A percentile compares a stretch with the other conserved stretches of the same genome.
Conservation (phyloP, 129 eudicot species). For the Escallonia herrerae region DNA sequence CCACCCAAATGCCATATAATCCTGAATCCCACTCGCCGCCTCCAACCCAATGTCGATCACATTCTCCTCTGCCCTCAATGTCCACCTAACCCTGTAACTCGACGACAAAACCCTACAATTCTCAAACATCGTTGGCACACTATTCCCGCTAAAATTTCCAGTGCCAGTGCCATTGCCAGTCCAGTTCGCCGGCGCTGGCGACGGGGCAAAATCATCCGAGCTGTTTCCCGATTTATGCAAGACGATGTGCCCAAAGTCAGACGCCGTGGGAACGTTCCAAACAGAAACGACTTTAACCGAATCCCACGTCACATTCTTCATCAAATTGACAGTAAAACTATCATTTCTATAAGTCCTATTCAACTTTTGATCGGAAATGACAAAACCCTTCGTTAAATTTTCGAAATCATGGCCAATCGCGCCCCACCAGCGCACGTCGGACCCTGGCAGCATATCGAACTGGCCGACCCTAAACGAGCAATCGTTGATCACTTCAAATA, state of each 20-base stretch:
- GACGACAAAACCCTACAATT: conserved; percentile 69
- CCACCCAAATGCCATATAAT: conserved; percentile 96
- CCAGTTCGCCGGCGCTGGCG: conserved; percentile 16
- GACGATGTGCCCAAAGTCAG: conserved; percentile 74
- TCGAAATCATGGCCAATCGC: conserved; percentile 57
- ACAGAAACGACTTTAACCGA: conserved; percentile 51
- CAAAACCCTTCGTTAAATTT: conserved; percentile 76
- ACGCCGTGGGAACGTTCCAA: conserved; percentile 62
- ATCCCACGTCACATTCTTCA: conserved; percentile 75
- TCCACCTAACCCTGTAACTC: conserved; percentile 77
- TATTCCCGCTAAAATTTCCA: neutral
- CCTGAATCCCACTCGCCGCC: conserved; percentile 49
- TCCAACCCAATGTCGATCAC: conserved; percentile 82
- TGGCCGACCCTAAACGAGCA: conserved; percentile 84
- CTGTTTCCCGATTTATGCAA: conserved; percentile 23
- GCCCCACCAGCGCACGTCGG: conserved; percentile 98
- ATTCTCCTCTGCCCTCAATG: conserved; percentile 39
- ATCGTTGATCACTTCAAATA: conserved; percentile 51
- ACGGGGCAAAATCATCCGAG: conserved; percentile 17
- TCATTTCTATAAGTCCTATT: conserved; percentile 53
- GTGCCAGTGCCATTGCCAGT: conserved; percentile 15
- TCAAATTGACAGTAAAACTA: conserved; percentile 48
- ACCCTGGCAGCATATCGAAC: conserved; percentile 80
- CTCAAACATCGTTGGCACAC: conserved; percentile 71
- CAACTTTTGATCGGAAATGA: conserved; percentile 55